Conservation (phyloP, 176 grass and related monocot genomes). For the Bonia amplexicaulis region DNA sequence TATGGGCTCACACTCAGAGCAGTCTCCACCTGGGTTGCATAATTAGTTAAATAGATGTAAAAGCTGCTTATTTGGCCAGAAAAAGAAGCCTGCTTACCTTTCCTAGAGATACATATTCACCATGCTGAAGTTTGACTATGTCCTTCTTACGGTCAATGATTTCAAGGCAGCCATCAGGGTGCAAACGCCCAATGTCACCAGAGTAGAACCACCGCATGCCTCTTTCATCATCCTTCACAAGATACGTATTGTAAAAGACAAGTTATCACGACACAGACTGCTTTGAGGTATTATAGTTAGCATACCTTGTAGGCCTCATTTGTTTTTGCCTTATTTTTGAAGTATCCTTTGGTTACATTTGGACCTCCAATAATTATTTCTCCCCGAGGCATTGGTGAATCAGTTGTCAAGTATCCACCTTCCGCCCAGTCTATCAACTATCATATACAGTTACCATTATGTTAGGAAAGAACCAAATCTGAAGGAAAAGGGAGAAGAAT, state of each 20-base stretch:
- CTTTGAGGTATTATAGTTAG: neutral
- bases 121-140: conserved; percentile 95
- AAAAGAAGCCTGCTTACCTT: conserved; percentile 50
- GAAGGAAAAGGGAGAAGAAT: neutral
- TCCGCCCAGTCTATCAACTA: conserved; percentile 89
- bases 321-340: conserved; percentile 90
- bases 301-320: conserved; percentile 88
- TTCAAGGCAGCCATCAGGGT: conserved; percentile 90
- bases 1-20: conserved; percentile 63
- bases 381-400: conserved; percentile 90
- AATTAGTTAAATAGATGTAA: neutral
- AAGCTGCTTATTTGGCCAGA: neutral
- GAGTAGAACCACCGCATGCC: conserved; percentile 95
- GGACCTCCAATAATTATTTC: conserved; percentile 94
- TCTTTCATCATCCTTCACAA: conserved; percentile 68
- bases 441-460: conserved; percentile 8
- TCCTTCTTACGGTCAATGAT: conserved; percentile 96
- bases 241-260: neutral
- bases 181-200: conserved; percentile 75
- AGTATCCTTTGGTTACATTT: conserved; percentile 84
- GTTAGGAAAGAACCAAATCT: neutral
- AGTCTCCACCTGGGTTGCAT: conserved; percentile 65
- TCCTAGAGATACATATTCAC: conserved; percentile 96
- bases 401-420: conserved; percentile 79
- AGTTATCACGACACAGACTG: neutral